Evolutionary conservation across 371 early-diverging fungal species (phyloP).

Genomic region (Vittaforma corneae): DNA sequence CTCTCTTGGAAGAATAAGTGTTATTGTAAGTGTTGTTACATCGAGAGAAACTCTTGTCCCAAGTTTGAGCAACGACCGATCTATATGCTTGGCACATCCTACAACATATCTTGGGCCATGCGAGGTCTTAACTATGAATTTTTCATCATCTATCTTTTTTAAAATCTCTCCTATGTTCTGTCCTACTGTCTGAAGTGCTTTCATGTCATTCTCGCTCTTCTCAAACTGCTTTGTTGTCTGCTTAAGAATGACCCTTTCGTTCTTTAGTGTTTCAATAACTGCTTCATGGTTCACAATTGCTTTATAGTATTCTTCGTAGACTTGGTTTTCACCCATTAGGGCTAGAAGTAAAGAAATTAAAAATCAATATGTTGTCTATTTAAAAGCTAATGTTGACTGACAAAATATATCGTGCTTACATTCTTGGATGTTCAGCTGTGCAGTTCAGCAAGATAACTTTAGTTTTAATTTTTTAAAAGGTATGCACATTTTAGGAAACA

Average conservation of each 20-base stretch:
- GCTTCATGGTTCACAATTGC: slow-evolving; percentile 77
- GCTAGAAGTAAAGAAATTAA: background rate
- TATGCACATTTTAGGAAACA: too few species aligned
- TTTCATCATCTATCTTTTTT: slow-evolving; percentile 86
- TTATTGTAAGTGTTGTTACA: slow-evolving; percentile 96
- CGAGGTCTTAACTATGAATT: slow-evolving; percentile 93
- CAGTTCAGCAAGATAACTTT: too few species aligned
- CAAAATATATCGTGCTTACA: background rate
- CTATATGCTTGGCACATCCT: slow-evolving; percentile 83
- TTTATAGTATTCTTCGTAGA: slow-evolving; percentile 70
- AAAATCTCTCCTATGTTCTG: slow-evolving; percentile 96
- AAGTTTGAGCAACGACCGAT: slow-evolving; percentile 67
- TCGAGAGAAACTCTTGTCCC: slow-evolving; percentile 92
- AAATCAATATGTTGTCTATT: background rate
- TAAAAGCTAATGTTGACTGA: background rate
- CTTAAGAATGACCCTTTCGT: slow-evolving; percentile 66
- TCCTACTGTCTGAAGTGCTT: slow-evolving; percentile 91
- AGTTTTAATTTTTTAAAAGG: too few species aligned
- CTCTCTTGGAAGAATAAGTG: slow-evolving; percentile 90
- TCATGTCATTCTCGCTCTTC: slow-evolving; percentile 90
- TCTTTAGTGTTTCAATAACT: slow-evolving; percentile 79
- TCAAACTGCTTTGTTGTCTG: slow-evolving; percentile 72
- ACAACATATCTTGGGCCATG: slow-evolving; percentile 97
- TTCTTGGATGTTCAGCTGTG: too few species aligned
- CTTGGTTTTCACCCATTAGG: slow-evolving; percentile 59